Conservation (phyloP, 78 protist species). For the Bigelowiella natans region DNA sequence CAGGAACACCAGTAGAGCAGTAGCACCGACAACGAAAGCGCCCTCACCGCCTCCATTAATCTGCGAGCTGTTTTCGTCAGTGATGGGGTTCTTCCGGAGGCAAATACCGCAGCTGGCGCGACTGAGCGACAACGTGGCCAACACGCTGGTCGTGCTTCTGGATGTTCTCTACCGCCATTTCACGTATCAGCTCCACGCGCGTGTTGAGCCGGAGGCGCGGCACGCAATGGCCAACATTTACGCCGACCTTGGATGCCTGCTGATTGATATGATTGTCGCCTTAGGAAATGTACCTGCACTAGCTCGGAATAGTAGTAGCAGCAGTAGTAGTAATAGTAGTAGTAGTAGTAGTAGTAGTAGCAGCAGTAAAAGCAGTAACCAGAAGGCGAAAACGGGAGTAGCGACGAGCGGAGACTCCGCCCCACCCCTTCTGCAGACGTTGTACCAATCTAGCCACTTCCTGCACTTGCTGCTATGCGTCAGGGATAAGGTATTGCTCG, state of each 20-base stretch:
- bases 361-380: too few species aligned
- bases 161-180: background rate
- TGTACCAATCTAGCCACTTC: background rate
- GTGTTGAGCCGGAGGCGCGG: background rate
- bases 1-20: too few species aligned
- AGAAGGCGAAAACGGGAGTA: too few species aligned
- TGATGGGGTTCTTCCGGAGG: background rate
- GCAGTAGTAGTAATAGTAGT: too few species aligned
- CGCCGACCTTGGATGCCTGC: background rate
- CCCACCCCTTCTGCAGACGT: background rate
- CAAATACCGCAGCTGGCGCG: background rate
- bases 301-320: background rate
- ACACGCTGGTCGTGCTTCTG: background rate
- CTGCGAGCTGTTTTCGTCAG: background rate
- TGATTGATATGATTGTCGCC: background rate
- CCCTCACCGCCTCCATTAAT: too few species aligned
- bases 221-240: background rate
- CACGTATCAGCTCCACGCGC: background rate
- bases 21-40: too few species aligned
- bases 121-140: background rate
- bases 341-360: too few species aligned
- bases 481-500: background rate
- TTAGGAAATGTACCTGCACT: background rate
- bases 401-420: too few species aligned
- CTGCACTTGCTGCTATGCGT: background rate